phyloP scores from a whole-genome alignment of 768 basidiomycete genomes.

The Mrakia blollopis region DNA sequence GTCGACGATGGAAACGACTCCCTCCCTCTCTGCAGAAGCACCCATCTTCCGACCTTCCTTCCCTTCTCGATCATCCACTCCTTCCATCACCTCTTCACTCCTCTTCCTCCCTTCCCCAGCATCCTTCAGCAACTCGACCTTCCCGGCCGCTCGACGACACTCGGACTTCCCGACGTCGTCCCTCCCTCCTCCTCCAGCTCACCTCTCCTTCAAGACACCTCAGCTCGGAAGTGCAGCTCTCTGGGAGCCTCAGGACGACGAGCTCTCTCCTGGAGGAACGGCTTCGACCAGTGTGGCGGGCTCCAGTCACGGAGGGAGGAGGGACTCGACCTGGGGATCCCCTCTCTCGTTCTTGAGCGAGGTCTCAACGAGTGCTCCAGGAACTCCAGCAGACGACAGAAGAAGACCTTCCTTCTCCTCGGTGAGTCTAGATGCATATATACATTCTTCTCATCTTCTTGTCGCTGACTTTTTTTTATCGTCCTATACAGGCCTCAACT shows the following conservation, averaged over 20 bases:
- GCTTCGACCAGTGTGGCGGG: too few species aligned
- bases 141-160: not conserved
- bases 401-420: not conserved
- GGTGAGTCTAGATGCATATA: not conserved
- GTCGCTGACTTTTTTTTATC: not conserved
- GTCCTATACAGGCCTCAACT: not conserved
- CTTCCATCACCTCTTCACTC: not conserved
- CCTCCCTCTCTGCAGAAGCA: not conserved
- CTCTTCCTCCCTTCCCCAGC: not conserved
- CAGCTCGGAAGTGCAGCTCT: slow-evolving; percentile 16
- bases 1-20: too few species aligned
- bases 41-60: not conserved
- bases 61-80: not conserved
- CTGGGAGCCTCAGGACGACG: slow-evolving; percentile 7
- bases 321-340: not conserved
- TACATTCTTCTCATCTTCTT: too few species aligned
- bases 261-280: not conserved
- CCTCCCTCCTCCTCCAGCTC: not conserved
- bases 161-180: not conserved
- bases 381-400: not conserved
- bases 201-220: not conserved
- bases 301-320: not conserved
- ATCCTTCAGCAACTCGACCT: not conserved
- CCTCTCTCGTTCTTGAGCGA: not conserved
- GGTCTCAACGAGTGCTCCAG: not conserved